Evolutionary conservation across 176 grass and related monocot genomes (phyloP), one percentile per base, ranked within the genome.

Genomic region (Melocanna baccifera): DNA sequence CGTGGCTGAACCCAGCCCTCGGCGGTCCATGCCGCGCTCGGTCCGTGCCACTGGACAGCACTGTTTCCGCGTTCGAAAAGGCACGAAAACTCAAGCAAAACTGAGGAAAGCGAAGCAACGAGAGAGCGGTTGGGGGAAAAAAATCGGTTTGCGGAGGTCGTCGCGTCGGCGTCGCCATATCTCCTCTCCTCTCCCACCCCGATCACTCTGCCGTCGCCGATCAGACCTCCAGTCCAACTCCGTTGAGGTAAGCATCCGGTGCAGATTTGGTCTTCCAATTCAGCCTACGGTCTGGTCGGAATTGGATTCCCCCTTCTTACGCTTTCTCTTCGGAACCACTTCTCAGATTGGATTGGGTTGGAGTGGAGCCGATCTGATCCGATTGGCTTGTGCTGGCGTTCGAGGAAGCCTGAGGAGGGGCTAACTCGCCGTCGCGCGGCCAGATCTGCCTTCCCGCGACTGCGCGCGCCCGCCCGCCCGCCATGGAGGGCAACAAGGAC

Each of bases 401-500:
- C 23, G 10, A 30, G 22, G 25, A 46, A 47, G 61, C 61, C 15
- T 32, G 25, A 73, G 70, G 70, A 30, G 46, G 28, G 52, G 69
- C 12, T 64, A 43, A 19, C 77, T 52, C 32, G 68, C 26, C 40
- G 52, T 80, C 77, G 67, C 63, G 85, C 80, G 83, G 56, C 64
- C 55, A 75, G 90, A 88, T 88, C 78, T 83, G 82, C 46, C 78
- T 32, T 64, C 28, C 39, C 18, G 46, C 50, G 8, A 28, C 71
- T 53, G 15, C 69, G n/a, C 12, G 39, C 53, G 5, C 12, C n/a
- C 67, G 69, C 57, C 51, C 26, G 46, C 30, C 57, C n/a, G 58
- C 47, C 70, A 99, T 99, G 96, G 96, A 99, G 9, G 93, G 96
- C 48, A 99, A 99, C 93, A 99, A 96, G 82, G 96, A 96, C 76